Percentiles rank a stretch among this genome's conserved stretches.
phyloP scores from a whole-genome alignment of 805 yeast genomes.

The Scheffersomyces stipitis region DNA sequence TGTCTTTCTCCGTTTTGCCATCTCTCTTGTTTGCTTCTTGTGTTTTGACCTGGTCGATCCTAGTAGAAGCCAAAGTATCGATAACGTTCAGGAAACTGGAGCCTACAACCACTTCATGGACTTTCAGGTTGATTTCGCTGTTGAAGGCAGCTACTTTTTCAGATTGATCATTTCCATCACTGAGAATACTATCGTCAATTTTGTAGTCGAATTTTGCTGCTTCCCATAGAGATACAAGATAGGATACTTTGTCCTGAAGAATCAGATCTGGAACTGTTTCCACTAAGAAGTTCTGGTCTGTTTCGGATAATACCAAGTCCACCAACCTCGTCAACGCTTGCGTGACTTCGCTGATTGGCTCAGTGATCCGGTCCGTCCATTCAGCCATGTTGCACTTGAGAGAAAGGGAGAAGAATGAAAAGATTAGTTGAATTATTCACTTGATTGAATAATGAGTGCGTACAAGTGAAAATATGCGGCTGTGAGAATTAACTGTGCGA shows the following conservation, averaged over 20 bases:
- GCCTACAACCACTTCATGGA: slow-evolving; percentile 19
- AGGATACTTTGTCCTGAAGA: not conserved
- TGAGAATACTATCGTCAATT: slow-evolving; percentile 1
- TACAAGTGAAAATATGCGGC: too few relatives aligned
- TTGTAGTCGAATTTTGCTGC: slow-evolving; percentile 4
- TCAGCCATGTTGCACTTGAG: not conserved
- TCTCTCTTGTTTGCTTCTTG: not conserved
- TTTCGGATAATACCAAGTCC: not conserved
- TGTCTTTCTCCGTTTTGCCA: not conserved
- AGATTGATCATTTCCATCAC: slow-evolving; percentile 7
- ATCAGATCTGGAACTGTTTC: not conserved
- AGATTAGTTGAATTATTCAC: too few relatives aligned
- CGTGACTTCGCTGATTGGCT: slow-evolving; percentile 2
- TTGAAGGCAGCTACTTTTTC: slow-evolving; percentile 21
- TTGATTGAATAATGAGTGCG: too few relatives aligned
- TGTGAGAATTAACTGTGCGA: too few relatives aligned
- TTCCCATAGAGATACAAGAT: not conserved
- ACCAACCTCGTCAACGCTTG: not conserved
- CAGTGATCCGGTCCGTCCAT: not conserved
- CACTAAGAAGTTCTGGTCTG: not conserved
- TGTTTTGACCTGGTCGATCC: slow-evolving; percentile 2
- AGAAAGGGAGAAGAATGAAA: too few relatives aligned
- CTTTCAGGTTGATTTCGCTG: slow-evolving; percentile 16
- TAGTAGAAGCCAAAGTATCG: slow-evolving; percentile 6
- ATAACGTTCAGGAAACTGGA: slow-evolving; percentile 20